Conservation (phyloP, 306 rosid species). For the Dalbergia cultrata region DNA sequence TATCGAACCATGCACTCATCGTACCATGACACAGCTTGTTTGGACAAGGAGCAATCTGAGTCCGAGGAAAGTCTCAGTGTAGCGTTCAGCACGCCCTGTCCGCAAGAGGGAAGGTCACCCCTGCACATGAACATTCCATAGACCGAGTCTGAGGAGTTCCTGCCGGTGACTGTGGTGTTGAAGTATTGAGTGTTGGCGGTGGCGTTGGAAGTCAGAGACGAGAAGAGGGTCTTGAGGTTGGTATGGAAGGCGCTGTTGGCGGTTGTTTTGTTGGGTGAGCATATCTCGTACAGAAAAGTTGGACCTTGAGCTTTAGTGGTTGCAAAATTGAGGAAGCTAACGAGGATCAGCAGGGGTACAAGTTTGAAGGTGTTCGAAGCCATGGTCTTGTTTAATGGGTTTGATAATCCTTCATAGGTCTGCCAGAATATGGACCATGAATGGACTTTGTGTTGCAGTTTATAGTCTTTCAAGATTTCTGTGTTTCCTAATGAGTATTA, state of each 20-base stretch:
- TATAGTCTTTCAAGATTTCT: neutral
- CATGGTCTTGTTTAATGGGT: neutral
- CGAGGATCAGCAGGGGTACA: neutral
- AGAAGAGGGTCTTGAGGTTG: conserved; percentile 46
- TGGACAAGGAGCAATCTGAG: conserved; percentile 12
- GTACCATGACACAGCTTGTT: conserved; percentile 39
- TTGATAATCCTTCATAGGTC: neutral
- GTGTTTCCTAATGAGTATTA: neutral
- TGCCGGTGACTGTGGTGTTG: conserved; percentile 39
- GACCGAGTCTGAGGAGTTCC: conserved; percentile 20
- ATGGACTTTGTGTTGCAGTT: neutral
- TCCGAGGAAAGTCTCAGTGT: neutral
- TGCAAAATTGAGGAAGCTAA: neutral
- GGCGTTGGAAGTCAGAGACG: conserved; percentile 45
- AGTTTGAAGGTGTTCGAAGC: neutral
- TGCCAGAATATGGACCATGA: neutral
- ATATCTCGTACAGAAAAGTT: neutral
- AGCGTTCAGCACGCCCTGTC: conserved; percentile 31
- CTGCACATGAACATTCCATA: conserved; percentile 50
- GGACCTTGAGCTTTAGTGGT: conserved; percentile 15
- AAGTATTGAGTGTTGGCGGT: conserved; percentile 27
- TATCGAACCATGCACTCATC: conserved; percentile 50
- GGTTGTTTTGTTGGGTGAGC: conserved; percentile 15
- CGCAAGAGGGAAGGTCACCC: conserved; percentile 32
- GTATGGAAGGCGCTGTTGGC: conserved; percentile 49